Conservation (phyloP, 192 early-diverging fungal species). For the Paraglomus brasilianum region DNA sequence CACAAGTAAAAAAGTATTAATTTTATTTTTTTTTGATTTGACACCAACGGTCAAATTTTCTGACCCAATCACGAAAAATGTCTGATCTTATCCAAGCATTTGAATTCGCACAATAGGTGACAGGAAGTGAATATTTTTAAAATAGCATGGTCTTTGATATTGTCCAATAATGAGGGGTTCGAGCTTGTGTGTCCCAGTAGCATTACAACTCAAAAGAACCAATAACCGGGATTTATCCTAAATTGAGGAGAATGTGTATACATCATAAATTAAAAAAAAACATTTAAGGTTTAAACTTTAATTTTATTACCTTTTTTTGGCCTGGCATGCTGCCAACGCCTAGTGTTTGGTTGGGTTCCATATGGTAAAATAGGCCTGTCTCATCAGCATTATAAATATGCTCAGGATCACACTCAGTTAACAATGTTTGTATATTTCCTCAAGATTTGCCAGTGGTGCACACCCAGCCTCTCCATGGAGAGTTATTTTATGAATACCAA, state of each 20-base stretch:
- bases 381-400: no score
- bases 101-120: slow-evolving; percentile 17
- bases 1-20: slow-evolving; percentile 15
- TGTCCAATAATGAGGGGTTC: no score
- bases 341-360: neutral
- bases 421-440: neutral
- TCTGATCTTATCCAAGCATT: slow-evolving; percentile 16
- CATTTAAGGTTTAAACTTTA: neutral
- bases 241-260: no score
- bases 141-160: neutral
- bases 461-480: neutral
- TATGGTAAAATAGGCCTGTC: no score
- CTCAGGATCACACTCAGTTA: neutral
- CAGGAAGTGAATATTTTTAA: slow-evolving; percentile 23
- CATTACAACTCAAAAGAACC: slow-evolving; percentile 16
- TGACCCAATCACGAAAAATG: slow-evolving; percentile 26
- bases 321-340: neutral
- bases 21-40: neutral
- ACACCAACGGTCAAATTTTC: slow-evolving; percentile 17
- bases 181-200: no score
- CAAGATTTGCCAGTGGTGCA: neutral
- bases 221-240: slow-evolving; percentile 1
- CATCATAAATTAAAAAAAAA: no score
- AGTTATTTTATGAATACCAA: neutral
- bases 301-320: neutral